phyloP scores from a whole-genome alignment of 805 yeast species.

The Lachancea fermentati region DNA sequence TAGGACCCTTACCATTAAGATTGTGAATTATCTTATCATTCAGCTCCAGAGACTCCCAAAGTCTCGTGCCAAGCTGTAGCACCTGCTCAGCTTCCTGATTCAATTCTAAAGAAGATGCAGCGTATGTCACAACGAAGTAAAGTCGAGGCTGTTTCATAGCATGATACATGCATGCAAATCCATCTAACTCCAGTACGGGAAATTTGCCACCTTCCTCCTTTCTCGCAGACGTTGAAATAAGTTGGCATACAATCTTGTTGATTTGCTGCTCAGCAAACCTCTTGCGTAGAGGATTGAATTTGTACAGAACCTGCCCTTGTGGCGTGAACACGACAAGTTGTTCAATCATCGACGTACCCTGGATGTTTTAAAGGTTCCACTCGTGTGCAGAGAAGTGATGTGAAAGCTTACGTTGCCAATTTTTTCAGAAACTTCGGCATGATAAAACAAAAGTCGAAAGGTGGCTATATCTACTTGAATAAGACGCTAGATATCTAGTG shows the following conservation, averaged over 20 bases:
- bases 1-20: constrained; percentile 25
- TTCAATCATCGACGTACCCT: constrained; percentile 24
- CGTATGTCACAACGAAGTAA: constrained; percentile 38
- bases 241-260: constrained; percentile 24
- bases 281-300: constrained; percentile 24
- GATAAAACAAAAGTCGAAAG: background rate
- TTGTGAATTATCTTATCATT: constrained; percentile 29
- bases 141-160: constrained; percentile 32
- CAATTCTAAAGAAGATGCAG: constrained; percentile 38
- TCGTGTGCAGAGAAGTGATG: no score
- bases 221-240: constrained; percentile 23
- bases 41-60: constrained; percentile 34
- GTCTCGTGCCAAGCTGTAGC: constrained; percentile 31
- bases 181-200: constrained; percentile 10
- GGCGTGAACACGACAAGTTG: constrained; percentile 30
- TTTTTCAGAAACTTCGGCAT: background rate
- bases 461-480: no score
- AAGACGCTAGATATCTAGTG: no score
- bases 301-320: constrained; percentile 28
- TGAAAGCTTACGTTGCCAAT: no score
- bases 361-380: background rate
- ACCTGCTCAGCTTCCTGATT: constrained; percentile 41
- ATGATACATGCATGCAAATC: constrained; percentile 21
- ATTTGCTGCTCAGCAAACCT: constrained; percentile 27
- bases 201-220: constrained; percentile 16